Evolutionary conservation across 164 flowering plant genomes (phyloP).

Genomic region (Annona squamosa): DNA sequence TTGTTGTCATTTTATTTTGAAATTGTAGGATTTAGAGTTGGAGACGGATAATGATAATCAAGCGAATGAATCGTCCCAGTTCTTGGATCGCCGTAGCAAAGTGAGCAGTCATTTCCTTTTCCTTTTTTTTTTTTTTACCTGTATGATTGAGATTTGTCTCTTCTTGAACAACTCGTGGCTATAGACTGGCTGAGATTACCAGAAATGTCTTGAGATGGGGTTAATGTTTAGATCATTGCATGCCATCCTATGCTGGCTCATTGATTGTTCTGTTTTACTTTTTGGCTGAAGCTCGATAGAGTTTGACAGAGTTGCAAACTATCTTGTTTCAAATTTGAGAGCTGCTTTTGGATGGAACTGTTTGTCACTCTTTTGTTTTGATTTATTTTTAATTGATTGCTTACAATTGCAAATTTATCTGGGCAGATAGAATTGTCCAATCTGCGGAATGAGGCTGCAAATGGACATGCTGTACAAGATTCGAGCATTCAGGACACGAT

Average conservation of each 20-base stretch:
- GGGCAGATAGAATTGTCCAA: conserved; percentile 42
- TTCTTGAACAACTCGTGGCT: background rate
- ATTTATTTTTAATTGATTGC: background rate
- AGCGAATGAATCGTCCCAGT: conserved; percentile 20
- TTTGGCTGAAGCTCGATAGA: too few relatives aligned
- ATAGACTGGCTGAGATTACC: background rate
- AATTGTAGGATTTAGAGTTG: conserved; percentile 22
- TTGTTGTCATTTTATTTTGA: background rate
- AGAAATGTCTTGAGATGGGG: background rate
- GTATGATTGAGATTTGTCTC: background rate
- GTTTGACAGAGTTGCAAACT: too few relatives aligned
- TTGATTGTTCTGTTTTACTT: too few relatives aligned
- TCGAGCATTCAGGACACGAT: conserved; percentile 8
- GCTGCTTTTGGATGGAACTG: background rate
- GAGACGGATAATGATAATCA: conserved; percentile 24
- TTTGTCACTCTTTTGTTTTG: background rate
- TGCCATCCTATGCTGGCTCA: too few relatives aligned
- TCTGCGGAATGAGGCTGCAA: conserved; percentile 21
- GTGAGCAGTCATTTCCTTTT: conserved; percentile 25
- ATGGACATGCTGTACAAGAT: conserved; percentile 25
- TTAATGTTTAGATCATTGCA: too few relatives aligned
- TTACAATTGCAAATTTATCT: background rate
- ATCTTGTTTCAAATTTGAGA: background rate
- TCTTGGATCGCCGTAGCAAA: conserved; percentile 76
- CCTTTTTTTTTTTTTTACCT: too few relatives aligned